Evolutionary conservation across 2,329 filamentous ascomycete species (phyloP), one percentile per base, ranked within the genome.

Genomic region (Cordyceps farinosa): DNA sequence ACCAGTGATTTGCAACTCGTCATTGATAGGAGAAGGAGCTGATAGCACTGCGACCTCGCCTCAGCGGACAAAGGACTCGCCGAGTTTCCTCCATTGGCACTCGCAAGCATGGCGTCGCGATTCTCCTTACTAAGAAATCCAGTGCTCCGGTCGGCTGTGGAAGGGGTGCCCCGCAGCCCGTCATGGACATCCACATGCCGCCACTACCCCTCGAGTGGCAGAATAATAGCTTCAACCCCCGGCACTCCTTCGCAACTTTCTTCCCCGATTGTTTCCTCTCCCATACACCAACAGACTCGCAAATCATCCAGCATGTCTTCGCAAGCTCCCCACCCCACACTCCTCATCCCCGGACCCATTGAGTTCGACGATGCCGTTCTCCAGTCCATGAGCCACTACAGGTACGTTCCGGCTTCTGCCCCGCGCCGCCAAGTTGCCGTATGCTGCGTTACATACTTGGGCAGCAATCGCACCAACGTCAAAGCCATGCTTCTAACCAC

Each of bases 281-380:
- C 59, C 42, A 58, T 60, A 64, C 66, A 66, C 58, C 62, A 61
- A 60, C 67, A 67, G 30, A 67, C 62, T 61, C 70, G 65, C 61
- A 68, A 69, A 45, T 62, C 63, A 45, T 66, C 72, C 73, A 80
- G 73, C 61, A 88, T 88, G 86, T 87, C 85, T 69, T 81, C 80
- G 65, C 86, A 88, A 70, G 80, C 84, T 62, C 76, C 80, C 57
- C 86, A 89, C 73, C 78, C 86, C 50, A 89, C 94, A 62, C 83
- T 99, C 78, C 87, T 99, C 79, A 98, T 99, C 73, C 95, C 95
- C 56, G 95, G 95, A 67, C 95, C 95, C 73, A 96, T 98, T 77
- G 94, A 98, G 81, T 97, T 97, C 74, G 94, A 97, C 76, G 94
- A 98, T 94, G 92, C 88, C 54, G 94, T 98, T 65, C 87, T 97